Conservation (phyloP, 306 rosid genomes). For the Alnus glutinosa region DNA sequence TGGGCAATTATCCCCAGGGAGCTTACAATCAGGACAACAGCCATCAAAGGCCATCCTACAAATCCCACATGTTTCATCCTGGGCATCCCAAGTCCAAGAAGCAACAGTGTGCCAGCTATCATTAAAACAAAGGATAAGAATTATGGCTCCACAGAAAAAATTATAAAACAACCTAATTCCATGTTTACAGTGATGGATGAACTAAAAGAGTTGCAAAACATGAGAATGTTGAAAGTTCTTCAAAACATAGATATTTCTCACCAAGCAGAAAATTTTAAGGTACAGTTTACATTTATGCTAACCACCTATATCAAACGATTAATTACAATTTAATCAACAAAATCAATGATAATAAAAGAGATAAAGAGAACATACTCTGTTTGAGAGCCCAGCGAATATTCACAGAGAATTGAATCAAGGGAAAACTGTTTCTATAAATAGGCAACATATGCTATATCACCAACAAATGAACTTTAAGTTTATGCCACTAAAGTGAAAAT, state of each 20-base stretch:
- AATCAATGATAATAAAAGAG: constrained; percentile 10
- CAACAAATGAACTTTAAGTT: neutral
- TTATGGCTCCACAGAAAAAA: neutral
- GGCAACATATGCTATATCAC: constrained; percentile 8
- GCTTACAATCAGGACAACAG: constrained; percentile 89
- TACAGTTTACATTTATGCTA: neutral
- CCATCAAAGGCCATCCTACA: constrained; percentile 98
- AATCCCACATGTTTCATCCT: constrained; percentile 88
- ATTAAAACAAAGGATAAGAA: constrained; percentile 20
- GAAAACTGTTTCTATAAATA: constrained; percentile 31
- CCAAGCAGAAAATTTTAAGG: neutral
- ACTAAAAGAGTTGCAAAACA: neutral
- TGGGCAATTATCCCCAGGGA: constrained; percentile 93
- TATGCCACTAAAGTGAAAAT: neutral
- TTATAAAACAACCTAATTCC: neutral
- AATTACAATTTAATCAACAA: constrained; percentile 4
- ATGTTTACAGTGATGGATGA: neutral
- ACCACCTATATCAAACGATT: neutral
- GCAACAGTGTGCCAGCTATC: constrained; percentile 88
- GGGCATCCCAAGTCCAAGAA: constrained; percentile 97
- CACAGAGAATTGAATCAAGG: constrained; percentile 45
- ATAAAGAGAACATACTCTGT: constrained; percentile 56
- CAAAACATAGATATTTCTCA: neutral
- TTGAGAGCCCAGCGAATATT: constrained; percentile 23
- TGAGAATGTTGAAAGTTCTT: neutral